Base-by-base conservation (phyloP, 2,329 filamentous ascomycete genomes). In the Xylariales sp. region DNA sequence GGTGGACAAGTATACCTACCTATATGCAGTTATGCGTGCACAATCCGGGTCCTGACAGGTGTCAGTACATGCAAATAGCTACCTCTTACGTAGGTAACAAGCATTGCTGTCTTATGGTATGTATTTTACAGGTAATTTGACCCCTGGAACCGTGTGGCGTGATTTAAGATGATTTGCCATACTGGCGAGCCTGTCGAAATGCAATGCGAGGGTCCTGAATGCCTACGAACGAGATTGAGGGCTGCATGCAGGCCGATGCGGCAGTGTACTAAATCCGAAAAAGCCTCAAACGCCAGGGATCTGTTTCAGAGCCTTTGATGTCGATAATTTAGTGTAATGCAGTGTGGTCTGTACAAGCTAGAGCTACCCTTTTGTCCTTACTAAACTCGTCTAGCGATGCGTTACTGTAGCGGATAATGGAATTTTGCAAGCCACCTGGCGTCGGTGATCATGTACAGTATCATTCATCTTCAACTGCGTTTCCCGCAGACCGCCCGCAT, bases 241-340 rank as follows among this genome's bases (percentile, higher is more conserved):
- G 60, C 23, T 67, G 64, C 39, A 71, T 75, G 50, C 65, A 72
- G 49, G 62, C 54, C 30, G 64, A 74, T 57, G 64, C 63, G 53
- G 53, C 23, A 43, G 12, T 43, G 18, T 12, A 56, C 36, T 43
- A 56, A n/a, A 36, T 46, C 32, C 30, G 54, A 49, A 54, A 62
- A 23, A 23, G 66, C 10, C 61, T 55, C 61, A 60, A 50, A 49
- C 49, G 48, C 60, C 43, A 39, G 43, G 61, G 65, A 64, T 55
- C 18, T 30, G 55, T 56, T 59, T 64, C 43, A 60, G 14, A 36
- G 7, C 16, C 36, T 10, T 39, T 55, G 28, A 46, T 1, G 77
- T 77, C 46, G 75, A 80, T 41, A 72, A 72, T 79, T 28, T 57
- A 48, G 28, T 50, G 39, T 41, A 14, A 14, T 41, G 39, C 12